These are phyloP conservation scores for Tulasnella sp. DNA, from an alignment of 768 basidiomycete species.

Conservation along the genomic window DNA sequence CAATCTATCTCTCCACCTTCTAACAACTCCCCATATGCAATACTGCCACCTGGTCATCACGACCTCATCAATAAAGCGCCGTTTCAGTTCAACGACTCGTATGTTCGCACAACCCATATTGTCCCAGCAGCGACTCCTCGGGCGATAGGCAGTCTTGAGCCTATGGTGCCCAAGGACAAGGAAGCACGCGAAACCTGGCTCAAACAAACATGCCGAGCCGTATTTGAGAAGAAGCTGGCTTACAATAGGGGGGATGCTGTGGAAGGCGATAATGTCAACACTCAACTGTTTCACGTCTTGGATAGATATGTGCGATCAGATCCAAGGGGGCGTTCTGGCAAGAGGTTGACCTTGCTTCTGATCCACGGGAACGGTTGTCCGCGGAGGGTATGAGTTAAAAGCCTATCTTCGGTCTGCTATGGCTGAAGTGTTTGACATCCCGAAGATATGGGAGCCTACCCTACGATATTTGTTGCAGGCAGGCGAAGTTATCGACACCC, in stretches of 20 bases:
- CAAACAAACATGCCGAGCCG: neutral
- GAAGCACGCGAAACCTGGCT: constrained; percentile 1
- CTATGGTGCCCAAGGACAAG: neutral
- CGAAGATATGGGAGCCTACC: constrained; percentile 74
- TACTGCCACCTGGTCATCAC: too few species aligned
- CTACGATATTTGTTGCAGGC: constrained; percentile 39
- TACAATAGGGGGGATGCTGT: constrained; percentile 19
- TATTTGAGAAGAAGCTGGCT: neutral
- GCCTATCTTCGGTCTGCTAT: too few species aligned
- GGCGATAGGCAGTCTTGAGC: too few species aligned
- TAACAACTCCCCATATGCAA: too few species aligned
- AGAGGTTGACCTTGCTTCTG: constrained; percentile 59
- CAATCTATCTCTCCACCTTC: too few species aligned
- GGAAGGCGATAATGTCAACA: constrained; percentile 18
- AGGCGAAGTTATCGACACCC: constrained; percentile 28
- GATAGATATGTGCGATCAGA: constrained; percentile 53
- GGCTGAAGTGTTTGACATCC: too few species aligned
- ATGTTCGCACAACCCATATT: too few species aligned
- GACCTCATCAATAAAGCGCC: too few species aligned
- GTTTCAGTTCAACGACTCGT: too few species aligned
- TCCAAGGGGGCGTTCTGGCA: constrained; percentile 19
- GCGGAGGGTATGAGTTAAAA: constrained; percentile 55
- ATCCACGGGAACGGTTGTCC: constrained; percentile 82
- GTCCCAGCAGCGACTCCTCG: too few species aligned
- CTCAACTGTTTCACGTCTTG: constrained; percentile 53